Evolutionary conservation across 1,284 basidiomycete genomes (phyloP), one percentile per base, ranked within the genome.

Genomic region (Sanghuangporus sanghuang): DNA sequence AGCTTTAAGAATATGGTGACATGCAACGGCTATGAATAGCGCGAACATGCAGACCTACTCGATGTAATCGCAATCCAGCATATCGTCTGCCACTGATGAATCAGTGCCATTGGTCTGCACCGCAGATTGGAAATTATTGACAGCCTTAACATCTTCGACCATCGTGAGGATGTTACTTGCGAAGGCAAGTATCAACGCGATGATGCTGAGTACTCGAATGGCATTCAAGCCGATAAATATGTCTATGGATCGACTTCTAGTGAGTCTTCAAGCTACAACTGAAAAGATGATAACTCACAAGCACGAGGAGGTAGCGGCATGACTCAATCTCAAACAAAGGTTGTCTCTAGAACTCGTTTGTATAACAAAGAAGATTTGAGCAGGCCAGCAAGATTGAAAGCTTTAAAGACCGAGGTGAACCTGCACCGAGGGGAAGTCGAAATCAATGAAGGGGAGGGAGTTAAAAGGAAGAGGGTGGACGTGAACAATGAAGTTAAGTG

Each of bases 141-240:
- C 86, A 2, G 92, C 90, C 69, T 91, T 83, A 71, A 93, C 78
- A 71, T 95, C 93, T 66, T 86, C 81, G 54, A 88, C 90, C 75
- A 96, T 84, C 35, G 89, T 88, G 59, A 90, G 76, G 66, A 95
- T 86, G 70, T 87, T 94, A 73, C 90, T 90, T 16, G 89, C 79
- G 67, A 96, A 90, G 39, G 94, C 87, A 50, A 91, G 82, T 12
- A 92, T 70, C 62, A 97, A 83, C 4, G 86, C 82, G 63, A 96
- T 80, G 69, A 96, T 85, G 76, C 92, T 93, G 59, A 96, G 74
- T 23, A 82, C 74, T 48, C 95, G 90, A 68, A 92, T 80, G 69
- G 73, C 80, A 73, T 96, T 96, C 72, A 96, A 86, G 60, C 81
- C 83, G 70, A 93, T 84, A 78, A 96, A 96, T 52, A 82, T 72